Evolutionary conservation across 129 eudicot genomes (phyloP), one percentile per base, ranked within the genome.

Genomic region (Flaveria robusta): DNA sequence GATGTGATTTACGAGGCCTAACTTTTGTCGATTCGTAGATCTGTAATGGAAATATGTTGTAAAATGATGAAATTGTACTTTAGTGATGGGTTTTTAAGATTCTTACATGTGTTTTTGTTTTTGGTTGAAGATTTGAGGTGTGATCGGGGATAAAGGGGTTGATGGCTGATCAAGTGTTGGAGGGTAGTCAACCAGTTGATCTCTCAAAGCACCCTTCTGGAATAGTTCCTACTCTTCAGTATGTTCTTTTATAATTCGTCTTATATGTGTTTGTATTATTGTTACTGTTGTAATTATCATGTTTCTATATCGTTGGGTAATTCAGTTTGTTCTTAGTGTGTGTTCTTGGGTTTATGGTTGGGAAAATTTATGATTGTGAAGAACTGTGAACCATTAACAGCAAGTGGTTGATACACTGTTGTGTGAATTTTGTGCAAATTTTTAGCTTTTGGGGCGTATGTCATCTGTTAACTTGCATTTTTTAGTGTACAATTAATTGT

Each of bases 211-310:
- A 90, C 56, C 97, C 98, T 15, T 90, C 97, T 72, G 98, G 97
- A 31, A 90, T 93, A 31, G 88, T 93, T 51, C 96, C 98, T 75
- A 93, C 89, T 51, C 96, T 93, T 47, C 98, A 90, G 98, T 93
- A 86, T 85, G 91, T 72, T 19, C 2, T 46, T 18, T 67, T 49
- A 23, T 76, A 9, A 46, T 31, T 31, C 34, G 5, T 31, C 37
- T 1, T 31, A 31, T 31, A 1, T 51, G 27, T 16, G 14, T 49
- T 15, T 51, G n/a, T 41, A 16, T 9, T 29, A 9, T n/a, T 31
- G 10, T 55, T 72, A 42, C n/a, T 41, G 6, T 67, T 42, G 19
- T 39, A 7, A 1, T 68, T 43, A 20, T 68, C 0, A 22, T 12
- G 72, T 41, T 15, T 3, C 1, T 10, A 9, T 66, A 27, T 63